Base-by-base conservation (phyloP, 2,329 filamentous ascomycete species). In the Colletotrichum tabaci region DNA sequence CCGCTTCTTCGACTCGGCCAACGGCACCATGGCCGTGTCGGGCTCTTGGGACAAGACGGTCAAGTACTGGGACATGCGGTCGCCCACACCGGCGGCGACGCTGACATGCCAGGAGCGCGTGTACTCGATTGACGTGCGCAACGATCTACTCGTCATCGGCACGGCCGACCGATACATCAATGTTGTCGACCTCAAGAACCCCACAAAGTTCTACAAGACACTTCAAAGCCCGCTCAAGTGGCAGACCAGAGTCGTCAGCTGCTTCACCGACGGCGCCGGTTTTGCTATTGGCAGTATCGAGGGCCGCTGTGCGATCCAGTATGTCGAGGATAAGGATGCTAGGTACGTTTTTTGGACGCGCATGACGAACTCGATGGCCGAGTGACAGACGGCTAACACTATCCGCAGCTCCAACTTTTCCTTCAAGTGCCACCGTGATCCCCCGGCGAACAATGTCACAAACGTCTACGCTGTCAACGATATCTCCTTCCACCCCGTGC, bases 261-360 rank as follows among this genome's bases (percentile, higher is more conserved):
- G 96, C 86, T 99, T 99, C 81, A 91, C 92, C 16, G 96, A 99
- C 80, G 93, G 94, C 8, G 91, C 91, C 0, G 96, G 96, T 7
- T 99, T 97, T 79, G 96, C 96, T 1, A 94, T 99, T 61, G 96
- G 96, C 66, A 97, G 94, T 80, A 98, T 99, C 77, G 96, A 99
- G 82, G 96, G 96, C 40, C 93, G 96, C 67, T 99, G 96, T 81
- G 96, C 96, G 2, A 99, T 99, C 74, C 96, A 99, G 81, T 98
- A 99, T 78, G 94, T 98, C 46, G 96, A 99, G 78, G 96, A 99
- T 53, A 98, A 98, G 83, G 95, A 99, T 80, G 86, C 93, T 3
- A 89, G 84, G 92, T 92, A 85, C 78, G 86, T 78, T 46, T 40
- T 8, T 18, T 53, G 50, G 47, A 7, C 15, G 1, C 3, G 9